A percentile compares a stretch with the other conserved stretches of the same genome.
These are phyloP conservation scores for Pulveroboletus ravenelii DNA, from an alignment of 768 basidiomycete species.

Conservation along the genomic window DNA sequence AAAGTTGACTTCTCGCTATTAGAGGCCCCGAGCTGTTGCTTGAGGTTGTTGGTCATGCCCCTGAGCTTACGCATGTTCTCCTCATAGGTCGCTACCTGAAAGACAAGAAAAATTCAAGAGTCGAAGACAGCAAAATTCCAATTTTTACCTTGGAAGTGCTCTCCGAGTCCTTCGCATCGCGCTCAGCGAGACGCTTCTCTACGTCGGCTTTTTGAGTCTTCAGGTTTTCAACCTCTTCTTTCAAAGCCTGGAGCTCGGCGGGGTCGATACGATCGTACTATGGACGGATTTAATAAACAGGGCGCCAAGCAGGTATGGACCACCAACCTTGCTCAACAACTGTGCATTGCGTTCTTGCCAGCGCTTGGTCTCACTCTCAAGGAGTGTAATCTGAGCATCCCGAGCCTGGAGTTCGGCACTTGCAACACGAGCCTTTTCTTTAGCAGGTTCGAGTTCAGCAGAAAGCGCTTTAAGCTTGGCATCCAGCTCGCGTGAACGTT, in stretches of 20 bases:
- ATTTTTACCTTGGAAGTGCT: conserved; percentile 31
- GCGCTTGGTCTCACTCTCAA: conserved; percentile 71
- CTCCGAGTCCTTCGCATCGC: conserved; percentile 29
- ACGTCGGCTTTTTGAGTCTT: conserved; percentile 40
- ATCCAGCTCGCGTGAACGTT: conserved; percentile 65
- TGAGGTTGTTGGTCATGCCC: conserved; percentile 24
- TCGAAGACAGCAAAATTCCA: background rate
- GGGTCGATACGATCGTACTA: conserved; percentile 89
- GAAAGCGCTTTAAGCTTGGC: conserved; percentile 52
- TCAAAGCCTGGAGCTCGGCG: conserved; percentile 73
- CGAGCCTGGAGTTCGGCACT: conserved; percentile 74
- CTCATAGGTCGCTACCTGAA: conserved; percentile 42
- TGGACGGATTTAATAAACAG: background rate
- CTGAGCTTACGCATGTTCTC: conserved; percentile 36
- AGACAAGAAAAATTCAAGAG: background rate
- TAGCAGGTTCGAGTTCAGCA: conserved; percentile 66
- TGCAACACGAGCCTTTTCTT: conserved; percentile 60
- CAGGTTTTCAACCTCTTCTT: conserved; percentile 60
- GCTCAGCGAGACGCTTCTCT: conserved; percentile 28
- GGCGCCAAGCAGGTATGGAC: background rate
- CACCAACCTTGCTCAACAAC: conserved; percentile 67
- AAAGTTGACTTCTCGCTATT: conserved; percentile 29
- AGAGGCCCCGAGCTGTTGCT: conserved; percentile 19
- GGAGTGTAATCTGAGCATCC: conserved; percentile 57
- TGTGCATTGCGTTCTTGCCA: conserved; percentile 86